These are phyloP conservation scores for Chenopodium formosanum DNA, from an alignment of 148 eudicot genomes.

Conservation along the genomic window DNA sequence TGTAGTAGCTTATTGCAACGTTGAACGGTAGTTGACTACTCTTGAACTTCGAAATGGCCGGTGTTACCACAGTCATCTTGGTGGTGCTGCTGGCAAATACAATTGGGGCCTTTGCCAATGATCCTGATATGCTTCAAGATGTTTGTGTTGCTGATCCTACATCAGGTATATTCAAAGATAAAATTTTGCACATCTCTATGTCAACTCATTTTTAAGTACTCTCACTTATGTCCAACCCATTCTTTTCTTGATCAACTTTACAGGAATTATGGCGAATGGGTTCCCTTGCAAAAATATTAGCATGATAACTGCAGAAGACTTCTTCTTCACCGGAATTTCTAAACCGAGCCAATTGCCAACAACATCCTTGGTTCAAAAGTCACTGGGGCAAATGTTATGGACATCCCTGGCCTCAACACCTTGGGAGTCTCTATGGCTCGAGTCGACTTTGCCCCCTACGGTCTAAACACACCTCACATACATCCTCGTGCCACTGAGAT, in stretches of 20 bases:
- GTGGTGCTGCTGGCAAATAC: conserved; percentile 19
- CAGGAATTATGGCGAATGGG: conserved; percentile 18
- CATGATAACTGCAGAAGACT: conserved; percentile 10
- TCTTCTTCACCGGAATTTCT: conserved; percentile 16
- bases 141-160: conserved; percentile 30
- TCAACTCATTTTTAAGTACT: too few relatives aligned
- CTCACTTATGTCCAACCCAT: too few relatives aligned
- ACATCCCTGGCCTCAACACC: conserved; percentile 25
- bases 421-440: conserved; percentile 22
- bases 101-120: conserved; percentile 24
- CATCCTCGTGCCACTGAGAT: conserved; percentile 26
- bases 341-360: conserved; percentile 20
- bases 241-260: not conserved
- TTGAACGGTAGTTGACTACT: not conserved
- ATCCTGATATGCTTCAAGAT: conserved; percentile 42
- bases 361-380: conserved; percentile 13
- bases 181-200: too few relatives aligned
- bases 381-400: conserved; percentile 18
- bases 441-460: conserved; percentile 18
- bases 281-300: conserved; percentile 13
- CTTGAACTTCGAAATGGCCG: conserved; percentile 6
- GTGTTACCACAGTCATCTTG: not conserved
- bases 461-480: conserved; percentile 24
- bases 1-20: not conserved
- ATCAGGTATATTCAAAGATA: conserved; percentile 11